phyloP scores from a whole-genome alignment of 495 filamentous ascomycete species.

The Penicillium maclennaniae region DNA sequence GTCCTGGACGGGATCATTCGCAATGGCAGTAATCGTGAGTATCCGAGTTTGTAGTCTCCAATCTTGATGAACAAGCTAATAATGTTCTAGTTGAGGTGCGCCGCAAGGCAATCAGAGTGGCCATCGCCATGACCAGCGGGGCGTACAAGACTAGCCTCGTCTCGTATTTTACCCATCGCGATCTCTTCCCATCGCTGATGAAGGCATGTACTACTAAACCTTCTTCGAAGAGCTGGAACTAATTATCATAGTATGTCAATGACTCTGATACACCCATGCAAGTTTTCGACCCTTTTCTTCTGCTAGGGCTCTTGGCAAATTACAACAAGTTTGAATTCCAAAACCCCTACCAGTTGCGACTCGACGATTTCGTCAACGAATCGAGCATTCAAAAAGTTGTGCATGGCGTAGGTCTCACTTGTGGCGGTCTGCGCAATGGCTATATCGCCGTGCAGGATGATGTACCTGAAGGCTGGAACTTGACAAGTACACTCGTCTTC shows the following conservation, averaged over 20 bases:
- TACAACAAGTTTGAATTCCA: constrained; percentile 99
- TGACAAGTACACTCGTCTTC: constrained; percentile 74
- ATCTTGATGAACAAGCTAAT: background rate
- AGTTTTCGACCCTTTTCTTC: constrained; percentile 70
- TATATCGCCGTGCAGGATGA: constrained; percentile 93
- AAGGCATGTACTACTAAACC: constrained; percentile 56
- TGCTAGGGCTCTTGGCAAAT: constrained; percentile 88
- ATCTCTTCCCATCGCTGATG: constrained; percentile 91
- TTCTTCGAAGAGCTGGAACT: background rate
- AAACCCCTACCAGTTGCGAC: constrained; percentile 89
- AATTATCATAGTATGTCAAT: constrained; percentile 67
- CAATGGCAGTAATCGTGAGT: constrained; percentile 67
- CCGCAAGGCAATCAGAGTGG: constrained; percentile 73
- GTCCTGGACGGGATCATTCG: constrained; percentile 77
- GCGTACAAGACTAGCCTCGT: constrained; percentile 91
- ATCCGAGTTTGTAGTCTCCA: background rate
- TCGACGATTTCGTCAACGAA: constrained; percentile 98
- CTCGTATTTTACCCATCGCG: constrained; percentile 91
- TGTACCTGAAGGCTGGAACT: constrained; percentile 82
- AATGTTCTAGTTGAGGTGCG: constrained; percentile 60
- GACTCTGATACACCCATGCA: constrained; percentile 62
- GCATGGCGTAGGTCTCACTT: constrained; percentile 66
- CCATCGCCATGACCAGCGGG: constrained; percentile 81
- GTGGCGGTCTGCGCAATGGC: constrained; percentile 58
- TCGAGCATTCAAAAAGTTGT: constrained; percentile 77